Percentiles rank a stretch among this genome's conserved stretches.
phyloP scores from a whole-genome alignment of 805 yeast genomes.

The Scheffersomyces coipomensis region DNA sequence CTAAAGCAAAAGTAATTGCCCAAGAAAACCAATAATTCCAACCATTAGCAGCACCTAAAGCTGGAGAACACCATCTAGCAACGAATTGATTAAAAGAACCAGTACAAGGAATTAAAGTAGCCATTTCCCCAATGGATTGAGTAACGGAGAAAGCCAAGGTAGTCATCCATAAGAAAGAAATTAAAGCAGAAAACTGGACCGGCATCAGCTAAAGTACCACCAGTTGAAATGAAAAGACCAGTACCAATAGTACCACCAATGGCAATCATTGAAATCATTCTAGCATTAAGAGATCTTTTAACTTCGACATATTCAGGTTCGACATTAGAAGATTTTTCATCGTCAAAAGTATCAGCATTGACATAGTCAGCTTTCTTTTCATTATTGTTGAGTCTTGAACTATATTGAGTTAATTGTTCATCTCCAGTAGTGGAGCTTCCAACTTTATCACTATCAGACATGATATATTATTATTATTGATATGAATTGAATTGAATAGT shows the following conservation, averaged over 20 bases:
- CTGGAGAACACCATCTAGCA: conserved; percentile 66
- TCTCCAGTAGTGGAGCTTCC: not conserved
- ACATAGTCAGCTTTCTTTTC: conserved; percentile 1
- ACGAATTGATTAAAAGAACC: conserved; percentile 70
- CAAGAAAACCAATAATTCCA: conserved; percentile 78
- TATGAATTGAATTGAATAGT: too few relatives aligned
- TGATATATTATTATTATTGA: too few relatives aligned
- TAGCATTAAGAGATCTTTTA: conserved; percentile 57
- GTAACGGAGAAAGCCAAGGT: conserved; percentile 63
- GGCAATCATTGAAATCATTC: conserved; percentile 76
- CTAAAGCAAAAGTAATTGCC: conserved; percentile 76
- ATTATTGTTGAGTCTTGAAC: conserved; percentile 4
- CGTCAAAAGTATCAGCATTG: not conserved
- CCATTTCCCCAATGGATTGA: conserved; percentile 79
- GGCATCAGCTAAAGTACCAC: conserved; percentile 51
- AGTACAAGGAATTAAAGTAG: conserved; percentile 69
- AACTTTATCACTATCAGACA: not conserved
- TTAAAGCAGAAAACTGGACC: conserved; percentile 71
- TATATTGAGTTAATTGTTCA: not conserved
- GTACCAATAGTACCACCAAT: conserved; percentile 82
- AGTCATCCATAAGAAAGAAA: conserved; percentile 67
- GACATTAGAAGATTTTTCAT: not conserved
- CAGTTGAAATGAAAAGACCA: conserved; percentile 68
- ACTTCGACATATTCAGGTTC: conserved; percentile 30
- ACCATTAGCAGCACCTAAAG: conserved; percentile 70